These are phyloP conservation scores for Phytophthora colocasiae DNA, from an alignment of 352 stramenopile genomes.

Conservation along the genomic window DNA sequence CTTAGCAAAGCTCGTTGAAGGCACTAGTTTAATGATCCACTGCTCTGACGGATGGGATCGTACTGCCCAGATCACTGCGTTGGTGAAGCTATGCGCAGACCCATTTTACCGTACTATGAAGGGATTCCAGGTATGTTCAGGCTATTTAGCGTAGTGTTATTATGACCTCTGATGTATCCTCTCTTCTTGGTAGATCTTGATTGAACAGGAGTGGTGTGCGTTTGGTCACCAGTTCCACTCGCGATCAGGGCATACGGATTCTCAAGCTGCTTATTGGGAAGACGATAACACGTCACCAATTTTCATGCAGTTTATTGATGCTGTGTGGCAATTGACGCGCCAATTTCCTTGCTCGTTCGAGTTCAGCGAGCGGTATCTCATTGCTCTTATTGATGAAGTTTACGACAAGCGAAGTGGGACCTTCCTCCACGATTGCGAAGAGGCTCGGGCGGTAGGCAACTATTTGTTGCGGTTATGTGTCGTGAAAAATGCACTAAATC, in stretches of 20 bases:
- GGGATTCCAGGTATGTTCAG: constrained; percentile 89
- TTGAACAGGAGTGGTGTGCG: constrained; percentile 99
- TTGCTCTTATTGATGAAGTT: constrained; percentile 95
- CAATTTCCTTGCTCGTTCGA: constrained; percentile 98
- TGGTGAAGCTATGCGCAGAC: constrained; percentile 97
- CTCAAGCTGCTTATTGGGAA: constrained; percentile 86
- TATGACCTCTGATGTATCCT: too few species aligned
- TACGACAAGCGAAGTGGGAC: constrained; percentile 97
- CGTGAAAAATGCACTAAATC: background rate
- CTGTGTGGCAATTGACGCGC: constrained; percentile 96
- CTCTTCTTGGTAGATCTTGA: constrained; percentile 63
- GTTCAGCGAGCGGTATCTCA: constrained; percentile 95
- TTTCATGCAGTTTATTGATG: constrained; percentile 99
- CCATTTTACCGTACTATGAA: constrained; percentile 97
- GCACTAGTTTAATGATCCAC: constrained; percentile 96
- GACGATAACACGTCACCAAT: constrained; percentile 98
- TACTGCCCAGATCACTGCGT: constrained; percentile 95
- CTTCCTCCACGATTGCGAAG: constrained; percentile 97
- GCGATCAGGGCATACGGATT: constrained; percentile 75
- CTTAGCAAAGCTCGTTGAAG: constrained; percentile 90
- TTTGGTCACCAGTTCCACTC: constrained; percentile 99
- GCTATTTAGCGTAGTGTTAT: too few species aligned
- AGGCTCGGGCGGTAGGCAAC: constrained; percentile 76
- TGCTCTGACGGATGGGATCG: constrained; percentile 99
- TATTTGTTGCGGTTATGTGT: background rate